A percentile compares a stretch with the other conserved stretches of the same genome.
Evolutionary conservation across 1,284 basidiomycete genomes (phyloP).

Genomic region (Austroboletus novae-zelandiae): DNA sequence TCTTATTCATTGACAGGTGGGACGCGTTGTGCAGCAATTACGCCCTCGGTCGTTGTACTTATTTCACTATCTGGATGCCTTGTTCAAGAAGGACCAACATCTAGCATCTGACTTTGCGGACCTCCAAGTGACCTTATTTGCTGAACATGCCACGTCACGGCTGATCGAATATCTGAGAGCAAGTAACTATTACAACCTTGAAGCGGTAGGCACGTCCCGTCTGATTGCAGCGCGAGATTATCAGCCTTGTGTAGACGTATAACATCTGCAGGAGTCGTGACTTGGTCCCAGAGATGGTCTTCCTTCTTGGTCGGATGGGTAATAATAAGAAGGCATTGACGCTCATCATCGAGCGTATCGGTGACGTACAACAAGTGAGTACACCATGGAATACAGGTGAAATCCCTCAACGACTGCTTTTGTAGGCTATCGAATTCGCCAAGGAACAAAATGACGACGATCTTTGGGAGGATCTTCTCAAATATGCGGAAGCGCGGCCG

Average conservation of each 20-base stretch:
- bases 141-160: conserved; percentile 77
- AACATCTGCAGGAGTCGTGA: conserved; percentile 81
- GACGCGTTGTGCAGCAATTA: conserved; percentile 86
- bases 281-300: conserved; percentile 96
- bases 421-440: conserved; percentile 94
- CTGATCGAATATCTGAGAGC: conserved; percentile 91
- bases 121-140: conserved; percentile 87
- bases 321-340: conserved; percentile 94
- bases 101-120: conserved; percentile 83
- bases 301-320: conserved; percentile 95
- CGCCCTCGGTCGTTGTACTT: conserved; percentile 77
- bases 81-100: conserved; percentile 86
- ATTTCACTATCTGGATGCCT: conserved; percentile 90
- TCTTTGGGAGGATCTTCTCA: conserved; percentile 95
- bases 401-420: conserved; percentile 1
- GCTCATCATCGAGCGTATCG: conserved; percentile 93
- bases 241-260: conserved; percentile 66
- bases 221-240: neutral
- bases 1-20: conserved; percentile 51
- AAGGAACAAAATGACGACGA: conserved; percentile 97
- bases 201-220: conserved; percentile 52
- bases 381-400: neutral
- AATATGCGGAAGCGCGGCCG: conserved; percentile 92
- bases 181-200: conserved; percentile 90
- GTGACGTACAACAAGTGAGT: conserved; percentile 83